Base-by-base conservation (phyloP, 306 rosid genomes). In the Astragalus glycyphyllos region DNA sequence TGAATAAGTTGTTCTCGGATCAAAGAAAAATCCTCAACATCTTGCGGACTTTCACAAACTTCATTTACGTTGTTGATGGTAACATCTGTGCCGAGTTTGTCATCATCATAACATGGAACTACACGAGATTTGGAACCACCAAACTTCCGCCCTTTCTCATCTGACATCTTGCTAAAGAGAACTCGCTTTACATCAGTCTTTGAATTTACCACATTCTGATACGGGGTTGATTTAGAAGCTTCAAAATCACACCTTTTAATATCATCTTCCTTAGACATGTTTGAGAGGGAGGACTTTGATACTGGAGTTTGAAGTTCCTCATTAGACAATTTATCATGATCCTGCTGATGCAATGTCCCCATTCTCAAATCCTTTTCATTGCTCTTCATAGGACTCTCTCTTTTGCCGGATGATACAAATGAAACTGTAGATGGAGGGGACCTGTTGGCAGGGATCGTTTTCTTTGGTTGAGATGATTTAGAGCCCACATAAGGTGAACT, bases 1-100 rank as follows among this genome's bases (percentile, higher is more conserved):
- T 95, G 97, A 76, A 90, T 69, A 60, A 95, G 97, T 64, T 95
- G 97, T 38, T 86, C 96, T 5, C 96, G 89, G 68, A 95, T 91
- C 88, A 86, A 55, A 48, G 86, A 84, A 77, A 95, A 82, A 72
- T 86, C 91, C 79, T 89, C 97, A 58, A 68, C 88, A 69, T 91
- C 99, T 83, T 85, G 92, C 47, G 71, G 86, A 74, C 68, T 85
- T 77, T 88, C 97, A 65, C 80, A 79, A 71, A 44, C 60, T 61
- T 89, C 91, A 50, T 68, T 74, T 15, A 62, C 71, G 68, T 72
- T 77, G 56, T 82, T 77, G 71, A 56, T 69, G 26, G 55, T 56
- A 68, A 58, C 77, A 79, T 82, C 83, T 12, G 77, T 13, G 5
- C 57, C 75, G 45, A 69, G 46, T 56, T 74, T 62, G 62, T 77